A percentile compares a stretch with the other conserved stretches of the same genome.
These are phyloP conservation scores for Epichloe aotearoae DNA, from an alignment of 2,329 filamentous ascomycete genomes.

Conservation along the genomic window DNA sequence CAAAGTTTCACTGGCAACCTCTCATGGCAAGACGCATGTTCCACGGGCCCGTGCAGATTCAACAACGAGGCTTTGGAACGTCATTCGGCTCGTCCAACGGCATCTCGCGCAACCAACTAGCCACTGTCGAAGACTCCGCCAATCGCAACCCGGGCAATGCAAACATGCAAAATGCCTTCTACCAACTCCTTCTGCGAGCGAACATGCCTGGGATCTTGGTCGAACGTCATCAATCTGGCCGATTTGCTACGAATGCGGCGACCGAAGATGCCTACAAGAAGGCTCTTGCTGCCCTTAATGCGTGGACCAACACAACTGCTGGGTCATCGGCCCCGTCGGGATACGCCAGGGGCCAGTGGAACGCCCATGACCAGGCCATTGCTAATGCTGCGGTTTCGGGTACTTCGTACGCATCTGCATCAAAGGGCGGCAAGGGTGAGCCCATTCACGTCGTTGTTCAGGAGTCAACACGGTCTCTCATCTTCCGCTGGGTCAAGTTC, in stretches of 20 bases:
- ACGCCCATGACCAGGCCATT: constrained; percentile 17
- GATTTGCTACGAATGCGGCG: constrained; percentile 67
- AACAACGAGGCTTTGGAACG: constrained; percentile 15
- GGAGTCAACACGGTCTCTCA: constrained; percentile 62
- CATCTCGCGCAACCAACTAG: constrained; percentile 53
- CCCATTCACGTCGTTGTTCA: constrained; percentile 96
- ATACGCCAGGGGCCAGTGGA: constrained; percentile 16
- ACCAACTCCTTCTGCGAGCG: constrained; percentile 76
- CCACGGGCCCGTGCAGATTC: neutral
- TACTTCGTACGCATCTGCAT: constrained; percentile 9
- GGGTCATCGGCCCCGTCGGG: constrained; percentile 11
- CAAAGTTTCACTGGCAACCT: constrained; percentile 7
- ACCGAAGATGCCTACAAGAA: constrained; percentile 70
- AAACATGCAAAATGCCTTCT: constrained; percentile 84
- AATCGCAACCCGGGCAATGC: constrained; percentile 86
- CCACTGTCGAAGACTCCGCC: constrained; percentile 77
- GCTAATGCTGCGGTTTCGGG: constrained; percentile 15
- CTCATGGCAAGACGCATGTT: constrained; percentile 11
- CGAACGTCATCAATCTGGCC: constrained; percentile 75
- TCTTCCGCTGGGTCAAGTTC: constrained; percentile 92
- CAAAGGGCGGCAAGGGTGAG: constrained; percentile 59
- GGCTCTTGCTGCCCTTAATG: constrained; percentile 40
- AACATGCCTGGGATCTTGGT: constrained; percentile 90
- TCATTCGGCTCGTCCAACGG: constrained; percentile 31
- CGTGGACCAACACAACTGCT: constrained; percentile 14